A percentile compares a stretch with the other conserved stretches of the same genome.
These are phyloP conservation scores for Coemansia sp. DNA, from an alignment of 192 early-diverging fungal genomes.

Conservation along the genomic window DNA sequence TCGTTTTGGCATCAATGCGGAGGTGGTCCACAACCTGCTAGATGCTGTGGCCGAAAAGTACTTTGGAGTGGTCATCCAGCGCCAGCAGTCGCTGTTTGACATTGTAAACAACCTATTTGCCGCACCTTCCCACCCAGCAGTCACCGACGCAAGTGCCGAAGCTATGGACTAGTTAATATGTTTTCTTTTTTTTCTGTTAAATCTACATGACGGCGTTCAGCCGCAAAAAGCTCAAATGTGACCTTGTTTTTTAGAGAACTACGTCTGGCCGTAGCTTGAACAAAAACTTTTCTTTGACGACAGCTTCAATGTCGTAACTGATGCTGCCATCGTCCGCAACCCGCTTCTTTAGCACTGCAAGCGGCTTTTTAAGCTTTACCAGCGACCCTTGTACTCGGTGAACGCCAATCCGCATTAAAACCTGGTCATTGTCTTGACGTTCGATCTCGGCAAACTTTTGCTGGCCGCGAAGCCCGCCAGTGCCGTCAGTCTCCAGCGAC, in stretches of 20 bases:
- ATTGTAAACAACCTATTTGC: slow-evolving; percentile 50
- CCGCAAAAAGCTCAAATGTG: no score
- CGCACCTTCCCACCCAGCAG: slow-evolving; percentile 28
- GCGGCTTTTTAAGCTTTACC: slow-evolving; percentile 35
- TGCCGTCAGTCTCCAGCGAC: slow-evolving; percentile 41
- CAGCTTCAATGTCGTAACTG: slow-evolving; percentile 30
- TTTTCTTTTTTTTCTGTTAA: slow-evolving; percentile 4
- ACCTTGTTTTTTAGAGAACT: slow-evolving; percentile 12
- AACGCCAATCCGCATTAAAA: slow-evolving; percentile 39
- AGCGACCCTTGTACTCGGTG: slow-evolving; percentile 38
- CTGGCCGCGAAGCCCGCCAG: slow-evolving; percentile 40
- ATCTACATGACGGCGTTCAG: no score
- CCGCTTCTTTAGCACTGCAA: slow-evolving; percentile 39
- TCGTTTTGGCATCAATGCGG: slow-evolving; percentile 39
- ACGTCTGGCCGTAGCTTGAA: slow-evolving; percentile 51
- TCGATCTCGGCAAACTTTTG: slow-evolving; percentile 42
- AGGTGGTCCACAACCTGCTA: slow-evolving; percentile 28
- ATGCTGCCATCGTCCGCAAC: neutral
- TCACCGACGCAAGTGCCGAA: slow-evolving; percentile 23
- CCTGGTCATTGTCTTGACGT: slow-evolving; percentile 26
- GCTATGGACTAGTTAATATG: slow-evolving; percentile 43
- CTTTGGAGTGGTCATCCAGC: slow-evolving; percentile 54
- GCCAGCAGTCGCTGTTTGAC: slow-evolving; percentile 53
- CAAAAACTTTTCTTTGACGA: slow-evolving; percentile 50
- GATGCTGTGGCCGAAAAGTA: slow-evolving; percentile 45